phyloP scores from a whole-genome alignment of 2,329 filamentous ascomycete genomes.

The Fusarium haematococcum region DNA sequence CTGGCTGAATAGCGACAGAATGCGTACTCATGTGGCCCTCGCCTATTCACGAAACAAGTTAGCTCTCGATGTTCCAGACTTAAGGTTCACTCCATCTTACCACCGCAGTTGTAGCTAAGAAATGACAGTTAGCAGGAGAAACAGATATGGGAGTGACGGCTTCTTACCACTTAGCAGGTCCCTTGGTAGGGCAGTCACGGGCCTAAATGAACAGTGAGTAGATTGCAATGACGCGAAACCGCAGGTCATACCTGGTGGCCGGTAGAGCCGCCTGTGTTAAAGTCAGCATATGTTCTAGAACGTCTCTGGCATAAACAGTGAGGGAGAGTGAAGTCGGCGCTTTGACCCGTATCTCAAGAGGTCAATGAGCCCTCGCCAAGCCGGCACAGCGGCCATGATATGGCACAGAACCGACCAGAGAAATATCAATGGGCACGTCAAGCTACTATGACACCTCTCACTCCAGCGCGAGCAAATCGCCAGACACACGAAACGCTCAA shows the following conservation, averaged over 20 bases:
- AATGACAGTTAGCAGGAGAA: constrained; percentile 10
- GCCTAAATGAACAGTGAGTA: constrained; percentile 63
- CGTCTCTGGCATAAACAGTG: not conserved
- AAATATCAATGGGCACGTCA: not conserved
- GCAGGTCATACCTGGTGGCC: constrained; percentile 75
- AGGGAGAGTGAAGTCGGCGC: not conserved
- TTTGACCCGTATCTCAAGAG: not conserved
- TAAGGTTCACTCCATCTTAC: constrained; percentile 58
- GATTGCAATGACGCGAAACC: not conserved
- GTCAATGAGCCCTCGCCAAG: constrained; percentile 9
- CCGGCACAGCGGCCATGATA: not conserved
- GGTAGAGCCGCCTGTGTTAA: constrained; percentile 73
- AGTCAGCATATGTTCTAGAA: constrained; percentile 31
- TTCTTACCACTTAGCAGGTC: constrained; percentile 82
- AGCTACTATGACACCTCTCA: constrained; percentile 1
- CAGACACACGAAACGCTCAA: not conserved
- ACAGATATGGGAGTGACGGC: not conserved
- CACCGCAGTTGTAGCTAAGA: constrained; percentile 83
- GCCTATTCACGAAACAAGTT: constrained; percentile 50
- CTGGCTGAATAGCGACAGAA: not conserved
- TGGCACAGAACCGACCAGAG: constrained; percentile 10
- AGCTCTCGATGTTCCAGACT: constrained; percentile 26
- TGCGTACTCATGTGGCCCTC: constrained; percentile 83
- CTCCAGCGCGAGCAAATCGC: not conserved
- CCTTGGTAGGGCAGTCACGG: constrained; percentile 87